phyloP scores from a whole-genome alignment of 177 flowering plant species.

The Vitis hybrid region DNA sequence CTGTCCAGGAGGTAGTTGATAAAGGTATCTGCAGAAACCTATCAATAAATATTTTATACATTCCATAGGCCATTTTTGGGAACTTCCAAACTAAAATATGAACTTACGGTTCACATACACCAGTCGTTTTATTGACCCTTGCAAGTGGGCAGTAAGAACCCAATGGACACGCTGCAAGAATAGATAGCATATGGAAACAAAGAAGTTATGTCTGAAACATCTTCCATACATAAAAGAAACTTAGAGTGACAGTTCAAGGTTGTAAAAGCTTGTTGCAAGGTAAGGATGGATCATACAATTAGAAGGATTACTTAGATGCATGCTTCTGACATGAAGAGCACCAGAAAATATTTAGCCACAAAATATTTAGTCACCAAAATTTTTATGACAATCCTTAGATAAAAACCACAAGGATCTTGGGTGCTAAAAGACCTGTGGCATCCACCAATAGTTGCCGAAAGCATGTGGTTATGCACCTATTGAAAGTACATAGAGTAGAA shows the following conservation, averaged over 20 bases:
- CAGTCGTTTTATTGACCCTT: constrained; percentile 38
- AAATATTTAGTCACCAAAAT: too few relatives aligned
- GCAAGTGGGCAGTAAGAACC: constrained; percentile 67
- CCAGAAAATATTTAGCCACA: too few relatives aligned
- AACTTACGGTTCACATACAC: constrained; percentile 71
- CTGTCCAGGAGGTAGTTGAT: constrained; percentile 54
- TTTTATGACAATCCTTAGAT: too few relatives aligned
- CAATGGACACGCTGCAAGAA: constrained; percentile 61
- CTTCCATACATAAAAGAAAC: neutral
- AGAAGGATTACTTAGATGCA: too few relatives aligned
- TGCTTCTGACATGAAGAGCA: too few relatives aligned
- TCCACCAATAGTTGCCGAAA: too few relatives aligned
- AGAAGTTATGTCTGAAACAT: neutral
- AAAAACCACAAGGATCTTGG: too few relatives aligned
- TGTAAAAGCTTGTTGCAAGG: neutral
- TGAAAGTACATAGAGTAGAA: too few relatives aligned
- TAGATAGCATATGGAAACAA: neutral
- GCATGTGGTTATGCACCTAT: too few relatives aligned
- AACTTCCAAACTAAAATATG: neutral
- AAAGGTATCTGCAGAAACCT: constrained; percentile 45
- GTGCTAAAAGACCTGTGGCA: too few relatives aligned
- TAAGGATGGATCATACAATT: too few relatives aligned
- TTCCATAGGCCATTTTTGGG: neutral
- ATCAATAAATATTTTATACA: constrained; percentile 6
- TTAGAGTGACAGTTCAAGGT: neutral